A percentile compares a stretch with the other conserved stretches of the same genome.
Conservation (phyloP, 208 protist genomes). For the Phytomonas sp. region DNA sequence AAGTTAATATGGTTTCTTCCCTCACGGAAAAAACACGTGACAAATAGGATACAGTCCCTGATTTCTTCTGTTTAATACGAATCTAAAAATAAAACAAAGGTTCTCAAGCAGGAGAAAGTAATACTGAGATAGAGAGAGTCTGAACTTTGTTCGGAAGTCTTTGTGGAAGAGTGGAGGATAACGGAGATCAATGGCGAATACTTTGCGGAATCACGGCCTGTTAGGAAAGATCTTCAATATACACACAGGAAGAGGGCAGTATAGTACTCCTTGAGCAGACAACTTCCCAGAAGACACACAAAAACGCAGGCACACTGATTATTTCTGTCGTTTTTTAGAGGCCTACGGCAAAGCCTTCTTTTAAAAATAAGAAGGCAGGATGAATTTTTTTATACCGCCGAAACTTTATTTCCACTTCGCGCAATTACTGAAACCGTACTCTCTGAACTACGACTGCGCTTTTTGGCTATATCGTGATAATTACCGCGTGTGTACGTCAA, state of each 20-base stretch:
- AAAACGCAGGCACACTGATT: neutral
- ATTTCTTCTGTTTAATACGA: neutral
- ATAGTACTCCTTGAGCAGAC: neutral
- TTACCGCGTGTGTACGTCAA: neutral
- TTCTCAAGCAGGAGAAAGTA: neutral
- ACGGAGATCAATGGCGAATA: neutral
- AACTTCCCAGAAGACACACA: neutral
- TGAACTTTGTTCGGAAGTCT: neutral
- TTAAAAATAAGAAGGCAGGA: neutral
- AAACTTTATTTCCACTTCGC: neutral
- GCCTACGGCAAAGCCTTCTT: neutral
- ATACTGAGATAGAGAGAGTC: neutral
- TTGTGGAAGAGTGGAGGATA: neutral
- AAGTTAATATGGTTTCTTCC: neutral
- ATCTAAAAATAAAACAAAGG: constrained; percentile 7
- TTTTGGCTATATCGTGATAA: neutral
- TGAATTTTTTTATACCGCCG: neutral
- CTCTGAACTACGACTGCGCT: neutral
- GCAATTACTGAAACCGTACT: neutral
- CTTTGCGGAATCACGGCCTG: neutral
- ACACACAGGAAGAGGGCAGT: neutral
- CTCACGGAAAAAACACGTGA: constrained; percentile 6
- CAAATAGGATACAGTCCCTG: neutral
- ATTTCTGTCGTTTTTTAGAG: neutral
- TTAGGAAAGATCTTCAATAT: neutral